Base-by-base conservation (phyloP, 1,139 yeast genomes). In the Wickerhamiella pararugosa region DNA sequence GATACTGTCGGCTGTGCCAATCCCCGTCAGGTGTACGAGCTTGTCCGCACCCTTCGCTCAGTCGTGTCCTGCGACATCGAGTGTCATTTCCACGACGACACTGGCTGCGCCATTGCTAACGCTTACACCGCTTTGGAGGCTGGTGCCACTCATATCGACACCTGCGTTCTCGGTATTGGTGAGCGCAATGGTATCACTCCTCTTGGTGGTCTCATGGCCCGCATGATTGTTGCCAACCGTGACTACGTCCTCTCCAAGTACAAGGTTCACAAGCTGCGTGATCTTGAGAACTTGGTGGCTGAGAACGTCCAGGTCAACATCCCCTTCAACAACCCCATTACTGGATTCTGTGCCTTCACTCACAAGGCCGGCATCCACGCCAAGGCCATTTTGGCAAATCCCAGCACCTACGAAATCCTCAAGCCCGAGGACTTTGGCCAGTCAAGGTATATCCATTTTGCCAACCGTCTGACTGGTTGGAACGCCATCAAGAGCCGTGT, bases 311-410 rank as follows among this genome's bases (percentile, higher is more conserved):
- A 84, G 66, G 95, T 90, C 49, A 87, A 87, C 65, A 76, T 90
- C 59, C 98, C 98, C 48, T 90, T 90, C 73, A 90, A 90, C 75
- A 90, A 90, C 70, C 97, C 97, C 54, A 86, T 90, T 63, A 90
- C 98, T 40, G 98, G 98, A 44, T 90, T 90, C 79, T 90, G 97
- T 71, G 98, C 98, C 43, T 90, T 90, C 69, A 90, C 98, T 45
- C 98, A 90, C 72, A 90, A 90, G 73, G 98, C 98, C 44, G 98
- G 98, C 69, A 87, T 90, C 59, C 98, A 90, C 62, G 97, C 98
- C 58, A 90, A 90, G 73, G 97, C 97, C 46, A 90, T 90, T 56
- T 75, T 90, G 55, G 98, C 98, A 49, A 90, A 90, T 68, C 98
- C 98, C 51, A 84, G 95, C 35, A 90, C 97, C 32, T 90, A 90